A percentile compares a stretch with the other conserved stretches of the same genome.
phyloP scores from a whole-genome alignment of 768 basidiomycete species.

The Russula earlei region DNA sequence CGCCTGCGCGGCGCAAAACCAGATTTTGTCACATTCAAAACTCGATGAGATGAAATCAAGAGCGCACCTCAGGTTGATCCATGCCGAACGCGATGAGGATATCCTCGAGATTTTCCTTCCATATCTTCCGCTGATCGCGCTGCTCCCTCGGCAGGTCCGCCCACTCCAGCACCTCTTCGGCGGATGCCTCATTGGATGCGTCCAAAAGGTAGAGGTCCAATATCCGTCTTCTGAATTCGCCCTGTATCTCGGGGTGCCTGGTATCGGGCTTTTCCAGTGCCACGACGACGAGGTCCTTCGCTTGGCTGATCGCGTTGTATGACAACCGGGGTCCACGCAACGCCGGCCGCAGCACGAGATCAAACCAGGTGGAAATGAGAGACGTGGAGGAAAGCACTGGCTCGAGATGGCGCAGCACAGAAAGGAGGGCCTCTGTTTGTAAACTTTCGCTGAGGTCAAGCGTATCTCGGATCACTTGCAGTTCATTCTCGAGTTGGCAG shows the following conservation, averaged over 20 bases:
- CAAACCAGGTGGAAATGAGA: slow-evolving; percentile 74
- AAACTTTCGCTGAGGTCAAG: slow-evolving; percentile 53
- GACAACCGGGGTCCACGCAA: slow-evolving; percentile 65
- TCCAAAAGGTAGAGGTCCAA: slow-evolving; percentile 72
- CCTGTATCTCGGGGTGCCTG: slow-evolving; percentile 39
- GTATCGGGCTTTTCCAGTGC: slow-evolving; percentile 45
- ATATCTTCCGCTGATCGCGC: slow-evolving; percentile 47
- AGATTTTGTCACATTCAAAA: neutral
- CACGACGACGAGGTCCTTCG: slow-evolving; percentile 61
- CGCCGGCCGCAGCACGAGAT: slow-evolving; percentile 67
- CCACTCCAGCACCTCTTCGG: slow-evolving; percentile 67
- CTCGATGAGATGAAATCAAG: neutral
- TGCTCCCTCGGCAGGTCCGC: slow-evolving; percentile 54
- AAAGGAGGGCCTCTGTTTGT: slow-evolving; percentile 60
- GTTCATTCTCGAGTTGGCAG: slow-evolving; percentile 52
- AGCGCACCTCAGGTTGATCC: slow-evolving; percentile 53
- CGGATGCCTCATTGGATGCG: slow-evolving; percentile 65
- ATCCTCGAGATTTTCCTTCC: slow-evolving; percentile 76
- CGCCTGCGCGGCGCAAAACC: slow-evolving; percentile 35
- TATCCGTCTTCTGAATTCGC: slow-evolving; percentile 57
- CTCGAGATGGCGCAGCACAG: slow-evolving; percentile 51
- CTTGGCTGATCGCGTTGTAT: slow-evolving; percentile 46
- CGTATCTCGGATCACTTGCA: slow-evolving; percentile 50
- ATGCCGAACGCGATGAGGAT: slow-evolving; percentile 57
- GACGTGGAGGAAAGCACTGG: slow-evolving; percentile 55